phyloP scores from a whole-genome alignment of 75 land plant genomes.

The Cryptomeria japonica region DNA sequence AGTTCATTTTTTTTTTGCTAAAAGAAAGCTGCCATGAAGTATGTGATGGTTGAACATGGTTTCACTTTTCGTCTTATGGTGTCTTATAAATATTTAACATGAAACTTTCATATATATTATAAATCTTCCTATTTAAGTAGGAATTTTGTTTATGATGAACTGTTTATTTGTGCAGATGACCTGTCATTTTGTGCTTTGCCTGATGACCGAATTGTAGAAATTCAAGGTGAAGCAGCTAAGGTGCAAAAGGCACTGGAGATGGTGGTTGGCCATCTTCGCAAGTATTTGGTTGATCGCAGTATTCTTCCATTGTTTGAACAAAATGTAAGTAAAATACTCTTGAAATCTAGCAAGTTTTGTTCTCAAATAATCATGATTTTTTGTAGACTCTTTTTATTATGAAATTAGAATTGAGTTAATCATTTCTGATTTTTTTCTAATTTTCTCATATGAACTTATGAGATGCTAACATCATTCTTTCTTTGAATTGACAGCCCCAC shows the following conservation, averaged over 20 bases:
- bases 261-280: constrained; percentile 75
- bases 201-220: constrained; percentile 89
- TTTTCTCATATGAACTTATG: neutral
- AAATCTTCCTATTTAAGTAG: neutral
- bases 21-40: neutral
- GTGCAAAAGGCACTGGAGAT: constrained; percentile 81
- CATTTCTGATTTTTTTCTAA: neutral
- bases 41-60: neutral
- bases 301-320: constrained; percentile 85
- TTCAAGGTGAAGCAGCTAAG: constrained; percentile 79
- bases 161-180: constrained; percentile 51
- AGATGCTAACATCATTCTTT: neutral
- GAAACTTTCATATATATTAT: neutral
- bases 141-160: neutral
- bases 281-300: constrained; percentile 87
- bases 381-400: neutral
- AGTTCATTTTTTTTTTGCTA: neutral
- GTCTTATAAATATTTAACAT: neutral
- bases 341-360: neutral
- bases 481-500: neutral
- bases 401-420: neutral
- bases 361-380: neutral
- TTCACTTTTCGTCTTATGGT: neutral
- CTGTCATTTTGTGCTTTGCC: constrained; percentile 64
- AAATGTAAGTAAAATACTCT: constrained; percentile 51